phyloP scores from a whole-genome alignment of 768 basidiomycete species.

The Calocybe gangraenosa region DNA sequence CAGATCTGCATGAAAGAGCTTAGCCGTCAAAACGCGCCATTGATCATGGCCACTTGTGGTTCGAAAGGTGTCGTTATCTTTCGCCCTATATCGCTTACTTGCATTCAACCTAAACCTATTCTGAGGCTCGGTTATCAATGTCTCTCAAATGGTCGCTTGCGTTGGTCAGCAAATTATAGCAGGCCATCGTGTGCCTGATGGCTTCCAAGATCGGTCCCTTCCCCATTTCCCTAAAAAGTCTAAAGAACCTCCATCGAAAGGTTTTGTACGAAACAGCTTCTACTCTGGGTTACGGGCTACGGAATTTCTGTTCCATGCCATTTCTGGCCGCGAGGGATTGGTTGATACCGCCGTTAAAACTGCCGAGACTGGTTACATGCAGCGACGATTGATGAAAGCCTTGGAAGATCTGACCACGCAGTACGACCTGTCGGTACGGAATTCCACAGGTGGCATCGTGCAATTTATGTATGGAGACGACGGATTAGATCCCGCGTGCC shows the following conservation, averaged over 20 bases:
- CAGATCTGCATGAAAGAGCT: conserved; percentile 98
- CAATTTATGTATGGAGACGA: conserved; percentile 98
- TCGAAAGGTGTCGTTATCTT: conserved; percentile 78
- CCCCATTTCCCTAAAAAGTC: conserved; percentile 98
- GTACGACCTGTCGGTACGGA: conserved; percentile 94
- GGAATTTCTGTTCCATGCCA: conserved; percentile 98
- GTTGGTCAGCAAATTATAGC: conserved; percentile 99
- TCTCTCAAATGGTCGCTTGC: conserved; percentile 99
- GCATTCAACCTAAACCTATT: not conserved
- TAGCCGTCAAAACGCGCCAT: conserved; percentile 93
- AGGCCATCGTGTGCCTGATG: conserved; percentile 96
- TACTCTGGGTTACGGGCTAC: conserved; percentile 88
- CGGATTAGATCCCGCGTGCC: conserved; percentile 91
- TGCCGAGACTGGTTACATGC: conserved; percentile 99
- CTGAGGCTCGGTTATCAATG: conserved; percentile 93
- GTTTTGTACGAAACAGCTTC: conserved; percentile 97
- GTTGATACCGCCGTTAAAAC: conserved; percentile 99
- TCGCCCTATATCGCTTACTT: not conserved
- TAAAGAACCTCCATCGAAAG: conserved; percentile 93
- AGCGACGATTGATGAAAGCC: conserved; percentile 97
- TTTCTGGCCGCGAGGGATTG: conserved; percentile 96
- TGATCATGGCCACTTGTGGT: conserved; percentile 99
- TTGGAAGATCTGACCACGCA: conserved; percentile 95
- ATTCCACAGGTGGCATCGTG: conserved; percentile 91
- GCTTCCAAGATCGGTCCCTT: conserved; percentile 98